A percentile compares a stretch with the other conserved stretches of the same genome.
Evolutionary conservation across 2,329 filamentous ascomycete species (phyloP).

Genomic region (Paraphaeosphaeria minitans): DNA sequence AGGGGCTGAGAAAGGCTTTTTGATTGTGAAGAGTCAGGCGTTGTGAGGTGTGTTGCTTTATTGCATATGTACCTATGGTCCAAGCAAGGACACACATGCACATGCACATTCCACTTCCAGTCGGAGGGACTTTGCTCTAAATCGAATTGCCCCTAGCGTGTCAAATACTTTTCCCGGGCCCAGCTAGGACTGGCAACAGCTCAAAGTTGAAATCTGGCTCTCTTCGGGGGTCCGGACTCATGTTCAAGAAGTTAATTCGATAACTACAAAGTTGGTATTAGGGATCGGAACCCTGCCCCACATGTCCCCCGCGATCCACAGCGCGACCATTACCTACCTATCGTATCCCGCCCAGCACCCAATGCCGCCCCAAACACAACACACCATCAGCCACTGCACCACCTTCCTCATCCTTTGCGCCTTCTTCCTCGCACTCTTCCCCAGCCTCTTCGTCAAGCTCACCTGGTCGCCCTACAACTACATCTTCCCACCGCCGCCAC

Average conservation of each 20-base stretch:
- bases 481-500: slow-evolving; percentile 25
- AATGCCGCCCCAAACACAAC: slow-evolving; percentile 28
- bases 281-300: slow-evolving; percentile 2
- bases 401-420: slow-evolving; percentile 54
- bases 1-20: slow-evolving; percentile 27
- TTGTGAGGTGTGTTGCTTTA: not conserved
- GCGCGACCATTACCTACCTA: not conserved
- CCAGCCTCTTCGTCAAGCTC: slow-evolving; percentile 51
- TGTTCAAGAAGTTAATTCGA: too few relatives aligned
- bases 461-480: slow-evolving; percentile 45
- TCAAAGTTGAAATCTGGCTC: too few relatives aligned
- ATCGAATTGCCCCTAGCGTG: not conserved
- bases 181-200: too few relatives aligned
- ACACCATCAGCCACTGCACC: slow-evolving; percentile 42
- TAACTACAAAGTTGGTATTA: not conserved
- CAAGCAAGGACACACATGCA: not conserved
- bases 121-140: not conserved
- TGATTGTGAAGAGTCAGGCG: not conserved
- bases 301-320: slow-evolving; percentile 15
- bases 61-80: too few relatives aligned
- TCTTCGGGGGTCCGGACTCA: too few relatives aligned
- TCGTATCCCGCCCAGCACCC: slow-evolving; percentile 12
- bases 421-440: slow-evolving; percentile 59
- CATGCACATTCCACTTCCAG: not conserved
- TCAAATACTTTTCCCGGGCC: too few relatives aligned